Conservation (phyloP, 108 stramenopile genomes). For the Skeletonema menzelii region DNA sequence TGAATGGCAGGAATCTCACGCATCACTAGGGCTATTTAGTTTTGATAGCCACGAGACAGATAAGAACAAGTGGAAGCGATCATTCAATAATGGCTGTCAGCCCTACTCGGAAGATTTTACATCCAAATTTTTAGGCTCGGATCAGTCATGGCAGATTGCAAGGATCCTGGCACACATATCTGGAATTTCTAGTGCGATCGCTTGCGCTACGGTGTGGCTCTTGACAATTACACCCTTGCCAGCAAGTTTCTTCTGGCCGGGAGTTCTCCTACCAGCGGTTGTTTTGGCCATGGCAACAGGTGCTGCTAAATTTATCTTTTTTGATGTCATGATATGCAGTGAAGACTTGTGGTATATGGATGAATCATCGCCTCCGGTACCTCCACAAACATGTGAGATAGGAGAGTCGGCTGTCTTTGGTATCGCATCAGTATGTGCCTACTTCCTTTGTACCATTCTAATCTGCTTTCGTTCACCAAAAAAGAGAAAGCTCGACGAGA, state of each 20-base stretch:
- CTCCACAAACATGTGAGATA: slow-evolving; percentile 59
- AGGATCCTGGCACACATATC: slow-evolving; percentile 74
- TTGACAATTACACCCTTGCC: slow-evolving; percentile 71
- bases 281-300: slow-evolving; percentile 66
- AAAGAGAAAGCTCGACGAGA: slow-evolving; percentile 55
- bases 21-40: slow-evolving; percentile 19
- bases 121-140: slow-evolving; percentile 52
- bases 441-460: slow-evolving; percentile 54
- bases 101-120: slow-evolving; percentile 55
- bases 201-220: slow-evolving; percentile 59
- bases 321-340: slow-evolving; percentile 63
- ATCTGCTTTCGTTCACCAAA: slow-evolving; percentile 67
- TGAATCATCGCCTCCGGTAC: slow-evolving; percentile 35
- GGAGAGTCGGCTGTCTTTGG: slow-evolving; percentile 45
- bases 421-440: slow-evolving; percentile 52
- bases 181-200: slow-evolving; percentile 45
- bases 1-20: slow-evolving; percentile 40
- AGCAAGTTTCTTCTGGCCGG: slow-evolving; percentile 74
- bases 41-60: slow-evolving; percentile 16
- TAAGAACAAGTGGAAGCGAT: slow-evolving; percentile 22
- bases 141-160: slow-evolving; percentile 68
- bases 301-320: slow-evolving; percentile 75
- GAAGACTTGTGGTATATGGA: slow-evolving; percentile 61
- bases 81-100: slow-evolving; percentile 52
- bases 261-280: slow-evolving; percentile 62